Evolutionary conservation across 108 stramenopile species (phyloP).

Genomic region (Fragilariopsis cylindrus): DNA sequence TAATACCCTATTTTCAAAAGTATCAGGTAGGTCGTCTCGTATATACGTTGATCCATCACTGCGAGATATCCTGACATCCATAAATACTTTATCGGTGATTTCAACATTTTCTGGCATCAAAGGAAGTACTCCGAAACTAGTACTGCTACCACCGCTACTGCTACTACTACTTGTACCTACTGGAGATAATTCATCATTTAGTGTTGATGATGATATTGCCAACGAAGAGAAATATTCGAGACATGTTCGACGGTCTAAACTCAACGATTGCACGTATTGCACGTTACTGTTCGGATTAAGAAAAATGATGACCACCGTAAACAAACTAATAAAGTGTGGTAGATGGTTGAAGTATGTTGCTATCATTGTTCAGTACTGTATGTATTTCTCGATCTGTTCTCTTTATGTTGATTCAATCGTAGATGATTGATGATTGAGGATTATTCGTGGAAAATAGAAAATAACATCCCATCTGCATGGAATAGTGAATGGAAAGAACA

Average conservation of each 20-base stretch:
- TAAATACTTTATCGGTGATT: conserved; percentile 71
- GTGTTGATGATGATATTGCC: background rate
- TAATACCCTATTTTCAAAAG: conserved; percentile 63
- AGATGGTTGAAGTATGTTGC: too few relatives aligned
- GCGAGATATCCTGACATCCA: conserved; percentile 81
- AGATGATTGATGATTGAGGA: too few relatives aligned
- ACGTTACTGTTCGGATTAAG: too few relatives aligned
- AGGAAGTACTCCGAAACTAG: background rate
- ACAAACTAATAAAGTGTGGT: too few relatives aligned
- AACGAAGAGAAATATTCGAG: background rate
- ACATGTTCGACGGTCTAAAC: background rate
- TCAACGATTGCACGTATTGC: background rate
- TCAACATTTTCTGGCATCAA: conserved; percentile 15
- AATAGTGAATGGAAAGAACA: too few relatives aligned
- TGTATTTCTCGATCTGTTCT: too few relatives aligned
- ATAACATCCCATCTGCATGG: too few relatives aligned
- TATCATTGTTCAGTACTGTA: too few relatives aligned
- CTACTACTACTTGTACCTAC: background rate
- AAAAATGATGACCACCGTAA: too few relatives aligned
- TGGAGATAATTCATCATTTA: background rate
- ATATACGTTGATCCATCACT: conserved; percentile 83
- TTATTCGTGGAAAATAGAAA: too few relatives aligned
- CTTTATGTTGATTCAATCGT: too few relatives aligned
- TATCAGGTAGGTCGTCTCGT: conserved; percentile 53
- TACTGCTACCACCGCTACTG: background rate